Base-by-base conservation (phyloP, 2,329 filamentous ascomycete genomes). In the Ophiostoma ips region DNA sequence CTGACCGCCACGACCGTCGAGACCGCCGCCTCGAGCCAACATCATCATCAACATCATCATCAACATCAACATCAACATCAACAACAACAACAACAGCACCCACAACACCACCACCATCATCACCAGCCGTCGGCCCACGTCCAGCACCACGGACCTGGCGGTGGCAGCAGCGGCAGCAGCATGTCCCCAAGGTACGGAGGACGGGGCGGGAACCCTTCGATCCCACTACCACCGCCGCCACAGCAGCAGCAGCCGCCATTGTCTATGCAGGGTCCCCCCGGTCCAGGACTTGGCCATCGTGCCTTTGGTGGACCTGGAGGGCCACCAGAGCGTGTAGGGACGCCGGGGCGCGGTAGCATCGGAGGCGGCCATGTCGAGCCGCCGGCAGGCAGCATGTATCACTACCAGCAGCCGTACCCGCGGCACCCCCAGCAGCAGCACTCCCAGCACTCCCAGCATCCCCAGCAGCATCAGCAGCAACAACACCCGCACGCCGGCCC, bases 1-100 rank as follows among this genome's bases (percentile, higher is more conserved):
- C 70, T 87, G 30, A 79, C 81, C 13, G 73, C 70, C 48, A 70
- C 75, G 55, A 41, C 58, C 31, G 61, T 68, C 52, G 72, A 75
- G 48, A 62, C 63, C 51, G 2, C 40, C 2, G 16, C 48, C 2
- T 36, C 52, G 0, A 30, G 48, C 8, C 63, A 55, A 15, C 54
- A 56, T 36, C 67, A 63, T 54, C 67, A 63, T 57, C 62, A 57
- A 4, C 24, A 28, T 8, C 24, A 52, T 65, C 65, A 31, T 67
- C 65, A 35, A 64, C 65, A 16, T 28, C 24, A 28, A 8, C 24
- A 28, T 28, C 24, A 28, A 8, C 24, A 28, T 8, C 24, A 28
- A 8, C 30, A 49, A 3, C 47, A 50, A 4, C 52, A 52, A 28
- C 46, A 48, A 13, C 12, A 43, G 9, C 50, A 52, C 21, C 19